A percentile compares a stretch with the other conserved stretches of the same genome.
phyloP scores from a whole-genome alignment of 192 early-diverging fungal species.

The Martensiomyces pterosporus region DNA sequence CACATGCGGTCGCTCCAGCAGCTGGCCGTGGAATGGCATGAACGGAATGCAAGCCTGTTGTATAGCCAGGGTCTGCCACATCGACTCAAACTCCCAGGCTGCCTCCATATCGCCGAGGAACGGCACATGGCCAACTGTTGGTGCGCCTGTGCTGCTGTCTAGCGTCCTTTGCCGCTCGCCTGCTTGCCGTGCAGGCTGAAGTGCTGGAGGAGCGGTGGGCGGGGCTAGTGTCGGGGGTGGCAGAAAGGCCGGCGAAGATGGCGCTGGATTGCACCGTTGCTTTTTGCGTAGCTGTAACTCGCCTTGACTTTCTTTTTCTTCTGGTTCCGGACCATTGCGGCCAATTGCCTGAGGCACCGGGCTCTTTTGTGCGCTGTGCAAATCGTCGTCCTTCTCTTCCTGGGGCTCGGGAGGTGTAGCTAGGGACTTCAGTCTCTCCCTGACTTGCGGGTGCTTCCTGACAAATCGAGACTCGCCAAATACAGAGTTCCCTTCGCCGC shows the following conservation, averaged over 20 bases:
- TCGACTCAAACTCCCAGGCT: slow-evolving; percentile 9
- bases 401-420: slow-evolving; percentile 2
- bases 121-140: slow-evolving; percentile 16
- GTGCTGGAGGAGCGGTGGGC: no score
- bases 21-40: slow-evolving; percentile 19
- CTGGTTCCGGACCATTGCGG: no score
- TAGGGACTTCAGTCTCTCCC: slow-evolving; percentile 2
- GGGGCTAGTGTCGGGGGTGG: no score
- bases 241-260: no score
- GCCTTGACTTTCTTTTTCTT: no score
- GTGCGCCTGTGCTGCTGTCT: no score
- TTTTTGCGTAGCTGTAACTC: no score
- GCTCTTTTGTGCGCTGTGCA: not conserved
- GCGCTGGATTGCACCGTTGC: no score
- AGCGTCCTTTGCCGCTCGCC: no score
- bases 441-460: slow-evolving; percentile 7
- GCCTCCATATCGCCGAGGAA: slow-evolving; percentile 16
- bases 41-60: slow-evolving; percentile 10
- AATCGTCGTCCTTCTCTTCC: not conserved
- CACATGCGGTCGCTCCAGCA: not conserved
- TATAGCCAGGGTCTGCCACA: slow-evolving; percentile 24
- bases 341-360: no score
- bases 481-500: slow-evolving; percentile 27
- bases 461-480: slow-evolving; percentile 24
- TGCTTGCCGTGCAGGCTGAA: no score